Evolutionary conservation across 768 basidiomycete species (phyloP).

Genomic region (Auriculariales sp.): DNA sequence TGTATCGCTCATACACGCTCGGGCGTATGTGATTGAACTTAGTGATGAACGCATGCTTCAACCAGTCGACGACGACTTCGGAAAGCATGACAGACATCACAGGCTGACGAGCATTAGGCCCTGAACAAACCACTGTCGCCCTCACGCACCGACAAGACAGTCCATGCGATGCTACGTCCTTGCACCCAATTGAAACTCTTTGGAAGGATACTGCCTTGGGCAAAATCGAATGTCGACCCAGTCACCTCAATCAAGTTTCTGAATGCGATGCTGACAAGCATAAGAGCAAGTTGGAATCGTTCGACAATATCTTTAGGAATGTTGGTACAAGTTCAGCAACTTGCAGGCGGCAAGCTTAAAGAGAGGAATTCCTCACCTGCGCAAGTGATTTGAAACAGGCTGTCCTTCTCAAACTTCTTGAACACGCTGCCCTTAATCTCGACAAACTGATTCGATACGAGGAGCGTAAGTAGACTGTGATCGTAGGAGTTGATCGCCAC

Average conservation of each 20-base stretch:
- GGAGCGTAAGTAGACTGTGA: slow-evolving; percentile 81
- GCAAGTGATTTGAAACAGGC: slow-evolving; percentile 95
- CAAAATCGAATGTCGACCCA: slow-evolving; percentile 75
- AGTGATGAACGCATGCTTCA: slow-evolving; percentile 98
- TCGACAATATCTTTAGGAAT: slow-evolving; percentile 76
- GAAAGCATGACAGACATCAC: slow-evolving; percentile 81
- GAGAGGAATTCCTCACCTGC: slow-evolving; percentile 46
- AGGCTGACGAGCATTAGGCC: slow-evolving; percentile 36
- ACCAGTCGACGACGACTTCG: slow-evolving; percentile 93
- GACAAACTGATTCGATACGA: slow-evolving; percentile 96
- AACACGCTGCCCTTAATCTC: slow-evolving; percentile 99
- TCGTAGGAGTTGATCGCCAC: slow-evolving; percentile 98
- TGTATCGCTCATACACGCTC: slow-evolving; percentile 87
- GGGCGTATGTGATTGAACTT: slow-evolving; percentile 98
- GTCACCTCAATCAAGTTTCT: slow-evolving; percentile 91
- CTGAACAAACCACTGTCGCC: slow-evolving; percentile 1
- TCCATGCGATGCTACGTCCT: slow-evolving; percentile 68
- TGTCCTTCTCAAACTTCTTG: slow-evolving; percentile 99
- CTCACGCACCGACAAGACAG: slow-evolving; percentile 77
- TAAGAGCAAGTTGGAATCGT: slow-evolving; percentile 80
- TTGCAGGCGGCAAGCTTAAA: not conserved
- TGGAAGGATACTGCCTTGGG: slow-evolving; percentile 51
- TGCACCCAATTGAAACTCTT: slow-evolving; percentile 76
- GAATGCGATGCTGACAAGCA: slow-evolving; percentile 83
- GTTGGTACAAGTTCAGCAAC: not conserved